These are phyloP conservation scores for Fonsecaea nubica DNA, from an alignment of 2,329 filamentous ascomycete species.

Conservation along the genomic window DNA sequence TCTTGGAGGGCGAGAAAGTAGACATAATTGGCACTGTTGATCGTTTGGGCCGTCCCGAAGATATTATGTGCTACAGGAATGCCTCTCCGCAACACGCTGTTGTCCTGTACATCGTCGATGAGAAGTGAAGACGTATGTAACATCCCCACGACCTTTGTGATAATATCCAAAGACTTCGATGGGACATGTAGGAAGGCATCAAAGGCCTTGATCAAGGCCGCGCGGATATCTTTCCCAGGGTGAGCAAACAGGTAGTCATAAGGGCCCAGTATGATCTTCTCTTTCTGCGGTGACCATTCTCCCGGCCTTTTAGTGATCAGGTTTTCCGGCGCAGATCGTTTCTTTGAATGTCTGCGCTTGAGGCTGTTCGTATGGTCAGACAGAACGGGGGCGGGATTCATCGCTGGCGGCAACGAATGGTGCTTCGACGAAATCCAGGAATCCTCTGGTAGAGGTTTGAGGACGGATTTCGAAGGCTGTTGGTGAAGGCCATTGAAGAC, in stretches of 20 bases:
- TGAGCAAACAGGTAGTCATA: constrained; percentile 55
- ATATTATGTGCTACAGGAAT: constrained; percentile 58
- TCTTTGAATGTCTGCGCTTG: constrained; percentile 37
- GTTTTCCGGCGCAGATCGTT: constrained; percentile 33
- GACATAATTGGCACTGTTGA: constrained; percentile 59
- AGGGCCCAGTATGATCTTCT: constrained; percentile 52
- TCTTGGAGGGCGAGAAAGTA: constrained; percentile 56
- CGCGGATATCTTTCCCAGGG: constrained; percentile 55
- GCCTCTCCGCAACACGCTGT: constrained; percentile 56
- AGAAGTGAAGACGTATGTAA: constrained; percentile 55
- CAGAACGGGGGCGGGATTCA: constrained; percentile 12
- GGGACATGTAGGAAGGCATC: constrained; percentile 55
- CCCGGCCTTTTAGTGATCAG: constrained; percentile 19
- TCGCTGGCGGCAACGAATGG: constrained; percentile 25
- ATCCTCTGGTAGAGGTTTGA: constrained; percentile 65
- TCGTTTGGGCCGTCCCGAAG: constrained; percentile 59
- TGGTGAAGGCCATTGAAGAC: constrained; percentile 48
- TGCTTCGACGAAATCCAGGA: constrained; percentile 63
- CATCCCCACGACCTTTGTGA: constrained; percentile 54
- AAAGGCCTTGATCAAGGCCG: constrained; percentile 53
- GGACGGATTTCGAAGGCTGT: constrained; percentile 47
- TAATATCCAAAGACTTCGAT: constrained; percentile 48
- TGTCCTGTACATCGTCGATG: constrained; percentile 60
- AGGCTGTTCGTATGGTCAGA: constrained; percentile 33
- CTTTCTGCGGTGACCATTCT: constrained; percentile 46